Base-by-base conservation (phyloP, 257 asterid species). In the Jacaranda mimosifolia region DNA sequence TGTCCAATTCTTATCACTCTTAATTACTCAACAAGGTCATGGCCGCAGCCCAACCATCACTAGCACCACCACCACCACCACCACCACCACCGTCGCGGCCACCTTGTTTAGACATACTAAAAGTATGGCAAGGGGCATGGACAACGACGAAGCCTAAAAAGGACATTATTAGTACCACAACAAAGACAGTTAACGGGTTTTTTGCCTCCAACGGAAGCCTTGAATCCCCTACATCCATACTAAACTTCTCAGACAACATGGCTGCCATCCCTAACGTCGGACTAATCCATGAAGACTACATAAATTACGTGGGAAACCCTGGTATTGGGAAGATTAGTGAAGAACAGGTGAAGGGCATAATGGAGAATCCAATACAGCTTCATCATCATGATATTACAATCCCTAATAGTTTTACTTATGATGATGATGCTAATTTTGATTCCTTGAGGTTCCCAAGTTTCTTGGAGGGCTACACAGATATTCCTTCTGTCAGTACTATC, bases 41-140 rank as follows among this genome's bases (percentile, higher is more conserved):
- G 17, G 32, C 71, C n/a, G 46, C 59, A 1, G 43, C 75, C 0
- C 48, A 45, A 0, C 60, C 76, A 4, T 80, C 32, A 26, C 32
- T 26, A 0, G 32, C 78, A 1, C 80, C 80, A n/a, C n/a, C n/a
- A 4, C 77, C 82, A 15, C 77, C n/a, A n/a, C n/a, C n/a, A n/a
- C n/a, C n/a, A n/a, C n/a, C n/a, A n/a, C n/a, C n/a, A n/a, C n/a
- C 76, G 0, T 46, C 74, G 0, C 65, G 81, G 5, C 87, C 83
- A 0, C 86, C 82, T 2, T 88, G 89, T n/a, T 79, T 88, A 39
- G 92, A 88, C 83, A 82, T 88, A 39, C 86, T 88, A 1, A 82
- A 81, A 70, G 90, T 83, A 18, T 88, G 89, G 88, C 91, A 73
- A 60, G 89, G 80, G 3, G 78, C 86, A 14, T 82, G 84, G n/a